Evolutionary conservation across 176 grass and related monocot genomes (phyloP).

Genomic region (Puya raimondii): DNA sequence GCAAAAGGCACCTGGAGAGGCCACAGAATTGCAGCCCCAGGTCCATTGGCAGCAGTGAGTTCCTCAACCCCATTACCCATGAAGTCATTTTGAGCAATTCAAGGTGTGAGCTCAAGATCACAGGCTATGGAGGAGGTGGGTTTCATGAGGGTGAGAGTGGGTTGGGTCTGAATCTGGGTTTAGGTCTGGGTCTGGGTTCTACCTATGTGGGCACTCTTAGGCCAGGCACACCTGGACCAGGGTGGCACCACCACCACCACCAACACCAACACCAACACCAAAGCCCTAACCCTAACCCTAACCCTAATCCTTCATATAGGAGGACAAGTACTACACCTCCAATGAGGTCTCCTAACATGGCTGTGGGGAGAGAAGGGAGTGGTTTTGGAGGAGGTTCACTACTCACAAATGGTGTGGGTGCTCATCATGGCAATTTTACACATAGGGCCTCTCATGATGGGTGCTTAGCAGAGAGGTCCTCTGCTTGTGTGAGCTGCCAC

Average conservation of each 20-base stretch:
- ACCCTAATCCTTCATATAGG: background rate
- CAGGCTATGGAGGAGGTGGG: constrained; percentile 46
- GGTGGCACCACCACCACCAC: constrained; percentile 29
- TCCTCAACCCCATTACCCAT: constrained; percentile 92
- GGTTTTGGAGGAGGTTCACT: background rate
- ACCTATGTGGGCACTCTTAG: constrained; percentile 75
- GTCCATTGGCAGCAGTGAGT: constrained; percentile 95
- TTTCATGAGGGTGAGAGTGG: background rate
- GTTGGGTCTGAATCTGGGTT: background rate
- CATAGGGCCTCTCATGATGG: background rate
- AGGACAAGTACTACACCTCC: constrained; percentile 41
- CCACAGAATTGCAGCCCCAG: constrained; percentile 81
- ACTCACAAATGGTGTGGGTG: background rate
- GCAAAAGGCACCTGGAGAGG: constrained; percentile 78
- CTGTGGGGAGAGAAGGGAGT: background rate
- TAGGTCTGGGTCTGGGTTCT: constrained; percentile 7
- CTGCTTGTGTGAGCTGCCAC: constrained; percentile 43
- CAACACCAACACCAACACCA: background rate
- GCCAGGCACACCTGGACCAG: constrained; percentile 75
- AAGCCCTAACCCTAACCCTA: constrained; percentile 29
- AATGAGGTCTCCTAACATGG: constrained; percentile 43
- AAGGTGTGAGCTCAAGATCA: constrained; percentile 87
- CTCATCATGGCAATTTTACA: background rate
- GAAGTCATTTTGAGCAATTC: constrained; percentile 96
- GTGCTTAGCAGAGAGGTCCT: background rate